Base-by-base conservation (phyloP, 331 rosid genomes). In the Quercus tomentella region DNA sequence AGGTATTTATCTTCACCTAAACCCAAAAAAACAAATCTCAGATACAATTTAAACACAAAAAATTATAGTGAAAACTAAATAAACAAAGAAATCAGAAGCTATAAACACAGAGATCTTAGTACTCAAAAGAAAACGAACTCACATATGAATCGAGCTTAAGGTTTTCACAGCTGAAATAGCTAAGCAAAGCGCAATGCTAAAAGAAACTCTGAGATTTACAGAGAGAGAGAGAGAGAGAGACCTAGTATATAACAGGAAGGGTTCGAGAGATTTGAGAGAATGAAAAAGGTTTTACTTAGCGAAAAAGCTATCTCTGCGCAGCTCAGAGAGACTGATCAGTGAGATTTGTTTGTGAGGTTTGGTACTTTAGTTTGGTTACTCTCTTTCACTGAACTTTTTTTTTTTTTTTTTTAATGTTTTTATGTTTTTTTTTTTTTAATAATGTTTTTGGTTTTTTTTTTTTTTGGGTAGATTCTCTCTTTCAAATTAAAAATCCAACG, bases 221-320 rank as follows among this genome's bases (percentile, higher is more conserved):
- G n/a, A 54, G 30, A 26, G 77, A 43, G 51, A 41, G 49, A 10
- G 55, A 49, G 55, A 62, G 71, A 78, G 76, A 65, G 72, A 77
- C 76, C 37, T 70, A 56, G 71, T 54, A 56, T 33, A 25, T 73
- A 41, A 28, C 9, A 26, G 30, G 33, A 73, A 74, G 80, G 63
- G 72, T 78, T 63, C 49, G 49, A 41, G 81, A 83, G 88, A 79
- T 62, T 80, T 75, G 76, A 76, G 87, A 75, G 73, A 75, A 3
- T 18, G 66, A 57, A 43, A 58, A 31, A 30, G 55, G 26, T 77
- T 52, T 82, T 84, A 83, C 93, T 89, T 85, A 85, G 74, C 35
- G 73, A 45, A 11, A 82, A 88, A 92, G 90, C 70, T 79, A 74
- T 28, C 79, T 75, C 63, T 18, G 74, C 21, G 85, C 79, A 57